These are phyloP conservation scores for Globisporangium viniferum DNA, from an alignment of 352 stramenopile species.

Conservation along the genomic window DNA sequence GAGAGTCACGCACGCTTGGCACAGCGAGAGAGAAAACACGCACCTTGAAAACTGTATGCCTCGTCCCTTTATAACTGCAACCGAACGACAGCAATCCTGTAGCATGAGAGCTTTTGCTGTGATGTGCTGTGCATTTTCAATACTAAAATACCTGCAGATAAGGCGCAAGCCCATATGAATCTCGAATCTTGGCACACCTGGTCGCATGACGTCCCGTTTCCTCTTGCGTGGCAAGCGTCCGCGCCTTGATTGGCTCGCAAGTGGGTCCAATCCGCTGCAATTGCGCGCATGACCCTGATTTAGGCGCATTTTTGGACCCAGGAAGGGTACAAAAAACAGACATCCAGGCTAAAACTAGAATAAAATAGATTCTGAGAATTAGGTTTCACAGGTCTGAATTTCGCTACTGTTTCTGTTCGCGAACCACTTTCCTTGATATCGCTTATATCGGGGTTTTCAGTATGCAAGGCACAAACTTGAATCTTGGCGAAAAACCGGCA, in stretches of 20 bases:
- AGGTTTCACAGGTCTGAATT: neutral
- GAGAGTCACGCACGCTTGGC: neutral
- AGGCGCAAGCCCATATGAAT: neutral
- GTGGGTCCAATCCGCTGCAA: constrained; percentile 1
- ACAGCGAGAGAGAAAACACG: neutral
- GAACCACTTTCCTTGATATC: neutral
- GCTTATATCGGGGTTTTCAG: neutral
- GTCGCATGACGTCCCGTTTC: neutral
- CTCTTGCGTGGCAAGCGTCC: neutral
- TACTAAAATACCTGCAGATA: too few relatives aligned
- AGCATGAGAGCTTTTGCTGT: too few relatives aligned
- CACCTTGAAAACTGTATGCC: neutral
- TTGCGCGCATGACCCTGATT: neutral
- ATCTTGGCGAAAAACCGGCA: neutral
- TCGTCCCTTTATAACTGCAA: neutral
- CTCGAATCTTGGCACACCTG: neutral
- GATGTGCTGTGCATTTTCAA: neutral
- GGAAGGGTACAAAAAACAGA: neutral
- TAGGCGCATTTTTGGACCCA: neutral
- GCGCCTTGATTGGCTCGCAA: constrained; percentile 2
- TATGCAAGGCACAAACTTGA: neutral
- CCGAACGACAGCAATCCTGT: neutral
- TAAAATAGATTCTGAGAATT: neutral
- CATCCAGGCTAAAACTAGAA: neutral
- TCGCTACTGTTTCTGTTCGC: neutral